Evolutionary conservation across 257 asterid species (phyloP).

Genomic region (Solanum megistacrolobum): DNA sequence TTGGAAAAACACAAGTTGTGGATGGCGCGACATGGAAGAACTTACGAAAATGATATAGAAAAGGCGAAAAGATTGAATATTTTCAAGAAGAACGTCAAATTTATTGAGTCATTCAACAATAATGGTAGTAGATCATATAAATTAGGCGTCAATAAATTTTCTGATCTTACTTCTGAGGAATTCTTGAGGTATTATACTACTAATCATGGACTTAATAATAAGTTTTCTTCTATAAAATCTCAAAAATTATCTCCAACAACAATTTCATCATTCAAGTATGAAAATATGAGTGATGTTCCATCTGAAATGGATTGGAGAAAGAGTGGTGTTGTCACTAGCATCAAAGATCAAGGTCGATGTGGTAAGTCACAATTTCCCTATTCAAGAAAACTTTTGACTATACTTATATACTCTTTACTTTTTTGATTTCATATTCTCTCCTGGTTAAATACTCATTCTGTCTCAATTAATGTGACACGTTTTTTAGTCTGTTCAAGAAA

Average conservation of each 20-base stretch:
- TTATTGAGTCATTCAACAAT: not conserved
- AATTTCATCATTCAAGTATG: not conserved
- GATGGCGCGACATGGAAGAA: slow-evolving; percentile 1
- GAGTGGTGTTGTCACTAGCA: not conserved
- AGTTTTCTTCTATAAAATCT: not conserved
- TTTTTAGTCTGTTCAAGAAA: not conserved
- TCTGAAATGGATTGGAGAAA: slow-evolving; percentile 9
- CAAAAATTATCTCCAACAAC: not conserved
- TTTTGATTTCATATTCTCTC: not conserved
- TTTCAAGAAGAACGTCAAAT: not conserved
- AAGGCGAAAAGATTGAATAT: not conserved
- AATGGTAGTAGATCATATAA: not conserved
- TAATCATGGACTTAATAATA: not conserved
- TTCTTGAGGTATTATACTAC: not conserved
- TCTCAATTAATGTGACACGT: not conserved
- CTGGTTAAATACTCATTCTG: fast-evolving
- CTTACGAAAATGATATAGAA: not conserved
- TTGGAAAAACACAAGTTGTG: slow-evolving; percentile 1
- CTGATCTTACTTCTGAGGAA: slow-evolving; percentile 2
- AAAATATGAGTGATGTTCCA: slow-evolving; percentile 2
- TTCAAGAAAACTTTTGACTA: not conserved
- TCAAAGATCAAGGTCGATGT: not conserved
- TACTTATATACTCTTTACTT: not conserved
- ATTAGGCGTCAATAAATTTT: not conserved
- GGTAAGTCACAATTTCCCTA: not conserved